Evolutionary conservation across 2,329 filamentous ascomycete species (phyloP), one percentile per base, ranked within the genome.

Genomic region (Achaetomium macrosporum): DNA sequence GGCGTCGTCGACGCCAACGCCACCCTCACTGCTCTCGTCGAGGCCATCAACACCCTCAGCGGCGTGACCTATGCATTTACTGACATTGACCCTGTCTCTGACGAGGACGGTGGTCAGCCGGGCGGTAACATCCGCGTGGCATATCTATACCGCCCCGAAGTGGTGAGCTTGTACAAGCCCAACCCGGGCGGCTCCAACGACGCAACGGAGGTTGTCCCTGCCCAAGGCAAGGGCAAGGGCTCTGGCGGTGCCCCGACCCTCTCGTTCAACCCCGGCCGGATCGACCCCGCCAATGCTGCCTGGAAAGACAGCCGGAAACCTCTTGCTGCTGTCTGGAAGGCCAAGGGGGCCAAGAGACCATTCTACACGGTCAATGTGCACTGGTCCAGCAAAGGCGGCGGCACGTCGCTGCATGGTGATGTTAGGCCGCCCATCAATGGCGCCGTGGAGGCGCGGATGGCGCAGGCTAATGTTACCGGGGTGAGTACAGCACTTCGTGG

Each of bases 361-460:
- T 83, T 88, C 68, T 88, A 86, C 68, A 87, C 85, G 2, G 73
- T 89, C 57, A 88, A 88, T 63, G 82, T 88, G 37, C 85, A 88
- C 69, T 82, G 81, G 62, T 75, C 74, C 1, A 82, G 77, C 61
- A 88, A 88, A 69, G 82, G 82, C 29, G 85, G 85, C 36, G 78
- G 80, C 19, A 79, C 80, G 6, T 77, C 78, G 8, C 68, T 87
- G 10, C 78, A 87, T 56, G 84, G 85, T 8, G 84, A 88, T 61
- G 70, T 76, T 0, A 73, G 85, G 9, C 82, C 85, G 1, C 85
- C 85, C 0, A 72, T 85, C 10, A 88, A 89, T 65, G 77, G 76
- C 9, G 84, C 76, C 8, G 75, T 88, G 1, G 76, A 76, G 13
- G 73, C 78, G 59, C 74, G 85, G 19, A 68, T 69, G 1, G 64